Evolutionary conservation across 192 early-diverging fungal species (phyloP).

Genomic region (Rhizophlyctis rosea): DNA sequence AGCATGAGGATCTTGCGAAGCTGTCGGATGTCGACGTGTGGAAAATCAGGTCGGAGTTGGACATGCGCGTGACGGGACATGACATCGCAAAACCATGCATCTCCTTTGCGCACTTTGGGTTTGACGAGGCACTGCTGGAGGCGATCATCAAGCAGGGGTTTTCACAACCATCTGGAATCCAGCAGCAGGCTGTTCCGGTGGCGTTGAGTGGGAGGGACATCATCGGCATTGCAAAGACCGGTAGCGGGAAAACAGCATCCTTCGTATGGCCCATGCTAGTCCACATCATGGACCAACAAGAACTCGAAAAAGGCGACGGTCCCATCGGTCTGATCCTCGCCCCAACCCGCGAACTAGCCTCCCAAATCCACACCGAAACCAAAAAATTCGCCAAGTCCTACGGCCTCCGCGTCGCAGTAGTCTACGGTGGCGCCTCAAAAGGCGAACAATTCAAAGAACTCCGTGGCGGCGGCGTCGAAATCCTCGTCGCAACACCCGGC

Average conservation of each 20-base stretch:
- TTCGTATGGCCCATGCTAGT: conserved; percentile 81
- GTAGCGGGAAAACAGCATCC: conserved; percentile 83
- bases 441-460: conserved; percentile 81
- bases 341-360: conserved; percentile 75
- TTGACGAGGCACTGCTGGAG: conserved; percentile 66
- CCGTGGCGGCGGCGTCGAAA: conserved; percentile 64
- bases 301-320: conserved; percentile 71
- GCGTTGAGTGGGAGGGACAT: conserved; percentile 77
- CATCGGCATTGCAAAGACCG: conserved; percentile 81
- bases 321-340: conserved; percentile 78
- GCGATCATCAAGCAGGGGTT: conserved; percentile 64
- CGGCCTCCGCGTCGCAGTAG: conserved; percentile 59
- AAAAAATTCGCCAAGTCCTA: conserved; percentile 80
- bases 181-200: conserved; percentile 74
- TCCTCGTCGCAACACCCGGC: conserved; percentile 81
- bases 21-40: conserved; percentile 53
- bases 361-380: conserved; percentile 74
- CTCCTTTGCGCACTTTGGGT: conserved; percentile 83
- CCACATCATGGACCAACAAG: conserved; percentile 82
- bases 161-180: conserved; percentile 72
- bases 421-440: conserved; percentile 81
- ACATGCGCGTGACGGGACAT: conserved; percentile 66
- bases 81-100: conserved; percentile 68
- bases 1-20: conserved; percentile 70
- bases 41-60: conserved; percentile 54